Evolutionary conservation across 441 rosid species (phyloP).

Genomic region (Erodium texanum): DNA sequence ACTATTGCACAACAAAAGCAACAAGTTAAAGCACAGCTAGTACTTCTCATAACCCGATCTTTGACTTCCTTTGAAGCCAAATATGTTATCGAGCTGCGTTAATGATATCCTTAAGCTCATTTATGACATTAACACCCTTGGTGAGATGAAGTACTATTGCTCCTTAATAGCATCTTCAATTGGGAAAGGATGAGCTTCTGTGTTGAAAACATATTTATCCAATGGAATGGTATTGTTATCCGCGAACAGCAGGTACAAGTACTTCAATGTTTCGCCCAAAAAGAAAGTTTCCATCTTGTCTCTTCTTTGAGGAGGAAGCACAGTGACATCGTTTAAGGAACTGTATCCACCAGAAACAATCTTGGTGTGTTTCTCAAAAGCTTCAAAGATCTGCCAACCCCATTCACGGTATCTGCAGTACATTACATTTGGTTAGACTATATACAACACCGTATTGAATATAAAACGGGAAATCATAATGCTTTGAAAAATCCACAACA

Average conservation of each 20-base stretch:
- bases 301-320: constrained; percentile 65
- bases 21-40: constrained; percentile 6
- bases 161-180: constrained; percentile 30
- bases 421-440: constrained; percentile 16
- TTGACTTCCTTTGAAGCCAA: constrained; percentile 13
- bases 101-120: constrained; percentile 11
- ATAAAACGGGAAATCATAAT: constrained; percentile 12
- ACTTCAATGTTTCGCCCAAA: constrained; percentile 82
- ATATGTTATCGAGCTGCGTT: constrained; percentile 11
- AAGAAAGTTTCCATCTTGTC: constrained; percentile 96
- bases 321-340: constrained; percentile 74
- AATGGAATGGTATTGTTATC: constrained; percentile 60
- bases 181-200: constrained; percentile 94
- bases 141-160: constrained; percentile 10
- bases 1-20: not conserved
- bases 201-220: constrained; percentile 78
- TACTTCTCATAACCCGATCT: constrained; percentile 12
- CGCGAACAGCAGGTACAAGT: constrained; percentile 82
- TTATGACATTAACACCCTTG: constrained; percentile 10
- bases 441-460: constrained; percentile 3
- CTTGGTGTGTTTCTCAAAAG: constrained; percentile 81
- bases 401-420: constrained; percentile 75
- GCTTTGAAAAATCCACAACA: constrained; percentile 17
- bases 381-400: constrained; percentile 97
- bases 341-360: constrained; percentile 80